These are phyloP conservation scores for Trametes hirsuta DNA, from an alignment of 1,284 basidiomycete genomes.

Conservation along the genomic window DNA sequence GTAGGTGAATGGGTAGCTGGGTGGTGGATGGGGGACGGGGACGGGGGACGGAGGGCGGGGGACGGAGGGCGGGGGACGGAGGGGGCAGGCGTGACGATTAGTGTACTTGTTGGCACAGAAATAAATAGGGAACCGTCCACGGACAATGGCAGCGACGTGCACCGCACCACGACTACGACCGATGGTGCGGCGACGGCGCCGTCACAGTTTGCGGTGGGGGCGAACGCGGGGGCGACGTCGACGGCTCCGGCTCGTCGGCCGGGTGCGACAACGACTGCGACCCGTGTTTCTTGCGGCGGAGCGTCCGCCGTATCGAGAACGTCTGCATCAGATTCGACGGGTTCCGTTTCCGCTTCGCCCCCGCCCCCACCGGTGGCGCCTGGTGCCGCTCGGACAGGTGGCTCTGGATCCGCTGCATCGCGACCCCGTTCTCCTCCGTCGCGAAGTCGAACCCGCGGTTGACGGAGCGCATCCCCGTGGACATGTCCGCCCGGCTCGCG, in stretches of 20 bases:
- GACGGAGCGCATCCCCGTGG: conserved; percentile 71
- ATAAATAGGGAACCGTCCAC: conserved; percentile 4
- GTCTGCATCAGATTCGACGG: conserved; percentile 28
- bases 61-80: conserved; percentile 3
- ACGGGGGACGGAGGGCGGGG: neutral
- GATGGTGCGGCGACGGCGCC: neutral
- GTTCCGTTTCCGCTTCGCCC: conserved; percentile 24
- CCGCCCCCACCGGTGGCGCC: too few relatives aligned
- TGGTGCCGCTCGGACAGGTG: conserved; percentile 58
- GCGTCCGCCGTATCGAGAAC: conserved; percentile 31
- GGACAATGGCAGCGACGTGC: too few relatives aligned
- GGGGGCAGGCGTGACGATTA: conserved; percentile 6
- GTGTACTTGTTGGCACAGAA: neutral
- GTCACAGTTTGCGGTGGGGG: neutral
- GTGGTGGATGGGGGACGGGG: neutral
- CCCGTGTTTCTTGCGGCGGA: conserved; percentile 33
- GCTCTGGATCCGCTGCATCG: conserved; percentile 78
- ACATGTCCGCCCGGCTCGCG: conserved; percentile 81
- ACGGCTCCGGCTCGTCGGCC: conserved; percentile 1
- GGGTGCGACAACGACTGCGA: conserved; percentile 18
- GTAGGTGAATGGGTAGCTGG: too few relatives aligned
- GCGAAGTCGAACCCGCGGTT: conserved; percentile 86
- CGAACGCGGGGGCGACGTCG: conserved; percentile 4
- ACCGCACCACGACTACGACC: neutral
- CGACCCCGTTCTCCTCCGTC: conserved; percentile 83